Percentiles rank a stretch among this genome's conserved stretches.
These are phyloP conservation scores for Amanita subjunquillea DNA, from an alignment of 768 basidiomycete species.

Conservation along the genomic window DNA sequence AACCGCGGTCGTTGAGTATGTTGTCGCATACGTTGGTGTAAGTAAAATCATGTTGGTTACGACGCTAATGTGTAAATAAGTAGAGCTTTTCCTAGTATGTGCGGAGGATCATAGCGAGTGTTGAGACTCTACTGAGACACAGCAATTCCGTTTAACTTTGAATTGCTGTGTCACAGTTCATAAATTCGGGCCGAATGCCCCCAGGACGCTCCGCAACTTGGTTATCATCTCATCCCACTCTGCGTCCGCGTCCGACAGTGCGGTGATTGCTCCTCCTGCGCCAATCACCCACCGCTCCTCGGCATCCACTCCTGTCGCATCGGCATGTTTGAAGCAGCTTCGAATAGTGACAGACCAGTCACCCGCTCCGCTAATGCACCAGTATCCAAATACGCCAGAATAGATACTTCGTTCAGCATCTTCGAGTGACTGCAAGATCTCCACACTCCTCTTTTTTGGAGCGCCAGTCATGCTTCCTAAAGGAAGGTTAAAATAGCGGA, in stretches of 20 bases:
- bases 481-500: not conserved
- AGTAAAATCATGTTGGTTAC: constrained; percentile 1
- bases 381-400: constrained; percentile 91
- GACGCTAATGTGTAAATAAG: not conserved
- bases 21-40: not conserved
- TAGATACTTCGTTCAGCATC: constrained; percentile 66
- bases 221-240: constrained; percentile 94
- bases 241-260: constrained; percentile 70
- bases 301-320: constrained; percentile 8
- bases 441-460: constrained; percentile 88
- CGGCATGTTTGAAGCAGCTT: constrained; percentile 74
- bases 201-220: constrained; percentile 75
- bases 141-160: not conserved
- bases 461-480: constrained; percentile 96
- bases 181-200: constrained; percentile 37
- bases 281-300: constrained; percentile 69
- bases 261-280: constrained; percentile 95
- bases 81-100: not conserved
- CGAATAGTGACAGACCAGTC: constrained; percentile 95
- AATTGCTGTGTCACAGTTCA: not conserved
- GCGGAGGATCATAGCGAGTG: not conserved
- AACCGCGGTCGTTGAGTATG: not conserved
- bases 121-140: constrained; percentile 1
- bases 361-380: constrained; percentile 78
- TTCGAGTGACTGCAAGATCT: constrained; percentile 79